Conservation (phyloP, 2,329 filamentous ascomycete species). For the Chrysoporthe austroafricana region DNA sequence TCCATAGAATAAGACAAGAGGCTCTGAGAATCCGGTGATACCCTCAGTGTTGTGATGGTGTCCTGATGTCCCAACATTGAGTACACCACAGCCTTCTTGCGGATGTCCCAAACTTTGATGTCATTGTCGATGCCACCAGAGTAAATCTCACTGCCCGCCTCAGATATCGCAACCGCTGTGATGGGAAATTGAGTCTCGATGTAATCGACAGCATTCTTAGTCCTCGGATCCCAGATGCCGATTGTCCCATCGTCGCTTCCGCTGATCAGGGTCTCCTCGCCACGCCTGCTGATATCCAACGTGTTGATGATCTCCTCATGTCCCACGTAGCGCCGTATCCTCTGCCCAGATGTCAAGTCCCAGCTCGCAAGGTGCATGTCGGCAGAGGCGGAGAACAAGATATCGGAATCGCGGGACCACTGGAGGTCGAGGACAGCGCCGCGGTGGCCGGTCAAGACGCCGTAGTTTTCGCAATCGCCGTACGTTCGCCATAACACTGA, state of each 20-base stretch:
- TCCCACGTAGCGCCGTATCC: conserved; percentile 88
- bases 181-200: conserved; percentile 91
- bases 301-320: conserved; percentile 97
- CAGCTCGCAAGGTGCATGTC: conserved; percentile 93
- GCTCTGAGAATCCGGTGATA: conserved; percentile 92
- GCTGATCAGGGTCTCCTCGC: conserved; percentile 87
- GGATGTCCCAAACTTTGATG: conserved; percentile 94
- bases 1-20: conserved; percentile 93
- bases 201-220: conserved; percentile 85
- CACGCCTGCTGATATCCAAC: conserved; percentile 84
- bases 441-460: conserved; percentile 83
- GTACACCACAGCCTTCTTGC: conserved; percentile 88
- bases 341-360: conserved; percentile 89
- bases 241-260: conserved; percentile 93
- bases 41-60: conserved; percentile 83
- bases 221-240: conserved; percentile 92
- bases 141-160: conserved; percentile 94
- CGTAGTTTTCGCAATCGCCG: conserved; percentile 93
- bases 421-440: conserved; percentile 90
- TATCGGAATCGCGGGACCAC: conserved; percentile 93
- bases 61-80: conserved; percentile 88
- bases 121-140: conserved; percentile 95
- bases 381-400: conserved; percentile 89
- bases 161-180: conserved; percentile 87
- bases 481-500: conserved; percentile 92